These are phyloP conservation scores for Solanum acaule DNA, from an alignment of 257 asterid species.

Conservation along the genomic window DNA sequence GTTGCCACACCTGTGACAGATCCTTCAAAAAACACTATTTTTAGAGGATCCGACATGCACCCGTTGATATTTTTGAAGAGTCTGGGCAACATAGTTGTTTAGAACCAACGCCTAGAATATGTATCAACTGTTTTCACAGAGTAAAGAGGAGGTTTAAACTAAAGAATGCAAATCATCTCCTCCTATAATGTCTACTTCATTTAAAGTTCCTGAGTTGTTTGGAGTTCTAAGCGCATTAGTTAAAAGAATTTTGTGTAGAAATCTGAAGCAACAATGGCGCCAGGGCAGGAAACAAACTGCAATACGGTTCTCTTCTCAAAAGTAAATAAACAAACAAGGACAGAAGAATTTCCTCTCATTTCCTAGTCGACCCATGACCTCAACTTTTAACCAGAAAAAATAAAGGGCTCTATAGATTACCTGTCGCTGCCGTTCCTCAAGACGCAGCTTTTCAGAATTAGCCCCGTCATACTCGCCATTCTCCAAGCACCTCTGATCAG, in stretches of 20 bases:
- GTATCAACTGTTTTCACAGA: neutral
- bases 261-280: neutral
- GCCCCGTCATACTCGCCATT: slow-evolving; percentile 84
- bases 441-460: slow-evolving; percentile 66
- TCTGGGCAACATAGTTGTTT: no score
- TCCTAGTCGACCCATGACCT: neutral
- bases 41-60: no score
- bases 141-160: neutral
- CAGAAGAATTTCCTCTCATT: neutral
- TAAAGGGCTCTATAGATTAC: slow-evolving; percentile 15
- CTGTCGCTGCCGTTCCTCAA: slow-evolving; percentile 95
- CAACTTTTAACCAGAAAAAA: neutral
- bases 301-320: neutral
- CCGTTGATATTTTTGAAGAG: no score
- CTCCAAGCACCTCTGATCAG: slow-evolving; percentile 94
- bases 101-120: neutral
- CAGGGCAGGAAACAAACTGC: neutral
- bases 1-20: no score
- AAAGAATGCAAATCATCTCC: neutral
- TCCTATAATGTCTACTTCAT: neutral
- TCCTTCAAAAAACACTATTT: no score
- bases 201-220: neutral
- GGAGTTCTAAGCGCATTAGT: neutral
- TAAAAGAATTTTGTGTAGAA: neutral
- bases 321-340: slow-evolving; percentile 1